phyloP scores from a whole-genome alignment of 2,329 filamentous ascomycete species.

The Grosmannia clavigera region DNA sequence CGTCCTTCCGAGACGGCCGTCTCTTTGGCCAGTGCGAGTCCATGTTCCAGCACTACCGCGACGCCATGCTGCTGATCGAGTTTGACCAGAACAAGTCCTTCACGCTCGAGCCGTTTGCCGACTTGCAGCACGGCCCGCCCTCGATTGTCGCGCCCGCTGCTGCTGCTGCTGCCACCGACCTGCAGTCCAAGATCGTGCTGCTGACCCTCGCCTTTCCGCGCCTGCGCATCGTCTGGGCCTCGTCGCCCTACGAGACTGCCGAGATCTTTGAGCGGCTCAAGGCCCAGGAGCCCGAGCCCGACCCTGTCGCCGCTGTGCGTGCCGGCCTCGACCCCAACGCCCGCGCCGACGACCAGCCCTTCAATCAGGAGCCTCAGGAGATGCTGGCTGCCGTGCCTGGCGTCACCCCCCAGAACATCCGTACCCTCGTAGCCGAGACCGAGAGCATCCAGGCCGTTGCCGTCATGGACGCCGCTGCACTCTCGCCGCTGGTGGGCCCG shows the following conservation, averaged over 20 bases:
- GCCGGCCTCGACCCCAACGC: slow-evolving; percentile 60
- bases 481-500: slow-evolving; percentile 63
- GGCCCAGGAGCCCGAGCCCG: slow-evolving; percentile 77
- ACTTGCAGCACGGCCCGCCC: slow-evolving; percentile 28
- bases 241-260: slow-evolving; percentile 85
- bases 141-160: slow-evolving; percentile 30
- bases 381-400: slow-evolving; percentile 81
- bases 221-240: slow-evolving; percentile 87
- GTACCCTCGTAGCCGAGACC: slow-evolving; percentile 56
- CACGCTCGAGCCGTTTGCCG: slow-evolving; percentile 73
- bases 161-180: slow-evolving; percentile 53
- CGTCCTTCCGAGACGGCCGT: slow-evolving; percentile 81
- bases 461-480: slow-evolving; percentile 65
- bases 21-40: slow-evolving; percentile 85
- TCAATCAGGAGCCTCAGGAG: slow-evolving; percentile 78
- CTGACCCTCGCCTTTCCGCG: slow-evolving; percentile 85
- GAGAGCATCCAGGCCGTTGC: slow-evolving; percentile 72
- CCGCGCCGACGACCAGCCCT: slow-evolving; percentile 52
- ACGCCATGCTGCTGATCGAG: slow-evolving; percentile 85
- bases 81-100: slow-evolving; percentile 97
- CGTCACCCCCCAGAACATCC: slow-evolving; percentile 66
- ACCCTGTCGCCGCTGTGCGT: slow-evolving; percentile 75
- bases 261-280: slow-evolving; percentile 95
- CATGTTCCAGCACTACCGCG: slow-evolving; percentile 89
- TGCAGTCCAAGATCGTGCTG: slow-evolving; percentile 85